A percentile compares a stretch with the other conserved stretches of the same genome.
These are phyloP conservation scores for Phytophthora hibernalis DNA, from an alignment of 352 stramenopile species.

Conservation along the genomic window DNA sequence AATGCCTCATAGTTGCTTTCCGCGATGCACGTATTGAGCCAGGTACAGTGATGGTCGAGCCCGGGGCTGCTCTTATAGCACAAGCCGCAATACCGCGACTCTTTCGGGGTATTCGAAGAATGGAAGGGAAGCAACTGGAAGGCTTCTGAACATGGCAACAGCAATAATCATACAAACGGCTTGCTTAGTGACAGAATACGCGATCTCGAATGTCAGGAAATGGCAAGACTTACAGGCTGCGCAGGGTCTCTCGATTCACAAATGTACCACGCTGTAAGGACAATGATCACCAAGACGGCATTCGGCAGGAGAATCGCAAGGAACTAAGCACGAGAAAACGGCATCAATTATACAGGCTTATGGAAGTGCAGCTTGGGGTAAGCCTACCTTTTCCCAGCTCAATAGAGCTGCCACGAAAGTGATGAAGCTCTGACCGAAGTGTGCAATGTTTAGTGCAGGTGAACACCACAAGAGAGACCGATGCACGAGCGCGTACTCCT, in stretches of 20 bases:
- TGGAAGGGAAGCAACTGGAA: constrained; percentile 28
- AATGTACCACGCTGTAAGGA: constrained; percentile 69
- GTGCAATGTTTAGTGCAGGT: background rate
- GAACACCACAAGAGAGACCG: background rate
- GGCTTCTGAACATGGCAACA: constrained; percentile 36
- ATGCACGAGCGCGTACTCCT: constrained; percentile 43
- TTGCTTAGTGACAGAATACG: background rate
- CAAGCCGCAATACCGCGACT: constrained; percentile 81
- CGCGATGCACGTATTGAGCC: constrained; percentile 89
- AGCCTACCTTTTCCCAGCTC: constrained; percentile 56
- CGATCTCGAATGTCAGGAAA: background rate
- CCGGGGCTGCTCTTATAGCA: constrained; percentile 86
- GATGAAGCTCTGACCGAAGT: constrained; percentile 61
- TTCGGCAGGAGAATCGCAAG: constrained; percentile 75
- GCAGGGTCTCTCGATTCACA: constrained; percentile 74
- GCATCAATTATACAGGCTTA: background rate
- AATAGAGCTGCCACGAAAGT: constrained; percentile 66
- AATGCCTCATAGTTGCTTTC: constrained; percentile 89
- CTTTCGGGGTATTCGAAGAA: constrained; percentile 67
- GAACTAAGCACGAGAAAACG: constrained; percentile 40
- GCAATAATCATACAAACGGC: background rate
- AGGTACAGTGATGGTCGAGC: constrained; percentile 88
- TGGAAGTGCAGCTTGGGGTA: background rate
- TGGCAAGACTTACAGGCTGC: constrained; percentile 46
- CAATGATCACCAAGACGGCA: constrained; percentile 56